Percentiles rank a stretch among this genome's conserved stretches.
These are phyloP conservation scores for Aspergillus fructus DNA, from an alignment of 2,329 filamentous ascomycete genomes.

Conservation along the genomic window DNA sequence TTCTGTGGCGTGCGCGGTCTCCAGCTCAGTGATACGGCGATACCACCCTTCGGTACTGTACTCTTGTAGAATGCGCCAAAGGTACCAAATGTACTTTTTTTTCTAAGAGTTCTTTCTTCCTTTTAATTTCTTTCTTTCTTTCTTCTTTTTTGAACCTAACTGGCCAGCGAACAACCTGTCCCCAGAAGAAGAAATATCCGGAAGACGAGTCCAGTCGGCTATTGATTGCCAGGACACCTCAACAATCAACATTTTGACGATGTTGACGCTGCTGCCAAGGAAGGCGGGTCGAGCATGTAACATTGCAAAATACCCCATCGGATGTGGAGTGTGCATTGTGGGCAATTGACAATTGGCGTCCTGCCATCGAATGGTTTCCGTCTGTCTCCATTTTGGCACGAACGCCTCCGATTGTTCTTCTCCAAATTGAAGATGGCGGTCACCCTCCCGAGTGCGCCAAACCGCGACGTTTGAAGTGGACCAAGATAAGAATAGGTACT, in stretches of 20 bases:
- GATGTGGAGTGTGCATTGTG: slow-evolving; percentile 1
- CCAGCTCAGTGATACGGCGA: neutral
- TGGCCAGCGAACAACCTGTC: neutral
- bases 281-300: neutral
- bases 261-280: neutral
- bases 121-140: too few species aligned
- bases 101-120: neutral
- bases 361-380: slow-evolving; percentile 9
- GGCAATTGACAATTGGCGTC: slow-evolving; percentile 13
- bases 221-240: neutral
- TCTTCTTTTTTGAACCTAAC: neutral
- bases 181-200: neutral
- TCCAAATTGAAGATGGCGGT: neutral
- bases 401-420: neutral
- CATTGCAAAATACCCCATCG: neutral
- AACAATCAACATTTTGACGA: neutral
- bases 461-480: neutral
- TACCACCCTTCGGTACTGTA: too few species aligned
- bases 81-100: neutral
- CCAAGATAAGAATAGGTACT: neutral
- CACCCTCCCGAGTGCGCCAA: neutral
- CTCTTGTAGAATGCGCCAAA: neutral
- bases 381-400: slow-evolving; percentile 4
- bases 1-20: neutral
- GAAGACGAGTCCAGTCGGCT: neutral